Evolutionary conservation across 2,329 filamentous ascomycete genomes (phyloP).

Genomic region (Tolypocladium guangdongense): DNA sequence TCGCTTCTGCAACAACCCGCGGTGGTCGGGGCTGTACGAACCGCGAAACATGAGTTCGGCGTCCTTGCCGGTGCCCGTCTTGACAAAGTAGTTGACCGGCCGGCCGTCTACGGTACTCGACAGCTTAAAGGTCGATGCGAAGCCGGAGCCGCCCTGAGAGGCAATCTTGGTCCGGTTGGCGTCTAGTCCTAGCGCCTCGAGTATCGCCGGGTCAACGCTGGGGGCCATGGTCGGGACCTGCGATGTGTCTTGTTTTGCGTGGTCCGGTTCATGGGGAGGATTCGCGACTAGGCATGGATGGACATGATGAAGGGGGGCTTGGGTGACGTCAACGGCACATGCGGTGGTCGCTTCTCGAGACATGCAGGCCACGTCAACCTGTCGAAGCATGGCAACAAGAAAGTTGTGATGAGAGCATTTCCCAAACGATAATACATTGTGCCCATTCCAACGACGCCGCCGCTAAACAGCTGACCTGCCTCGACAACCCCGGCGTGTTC

Average conservation of each 20-base stretch:
- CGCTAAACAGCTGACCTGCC: background rate
- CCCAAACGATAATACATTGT: background rate
- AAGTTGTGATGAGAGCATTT: background rate
- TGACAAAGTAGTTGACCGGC: conserved; percentile 56
- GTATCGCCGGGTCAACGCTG: conserved; percentile 51
- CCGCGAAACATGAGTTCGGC: conserved; percentile 61
- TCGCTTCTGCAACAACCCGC: background rate
- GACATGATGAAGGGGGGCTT: background rate
- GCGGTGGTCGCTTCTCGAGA: background rate
- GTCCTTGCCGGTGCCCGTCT: conserved; percentile 50
- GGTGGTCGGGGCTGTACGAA: conserved; percentile 17
- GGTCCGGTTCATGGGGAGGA: background rate
- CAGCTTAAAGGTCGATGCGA: conserved; percentile 55
- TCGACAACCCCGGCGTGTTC: background rate
- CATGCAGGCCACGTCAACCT: background rate
- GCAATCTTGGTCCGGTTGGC: conserved; percentile 41
- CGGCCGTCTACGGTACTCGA: conserved; percentile 34
- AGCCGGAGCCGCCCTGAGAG: conserved; percentile 55
- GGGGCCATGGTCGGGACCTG: conserved; percentile 24
- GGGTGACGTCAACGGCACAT: background rate
- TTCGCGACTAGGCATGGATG: background rate
- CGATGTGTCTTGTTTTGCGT: background rate
- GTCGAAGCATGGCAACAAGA: background rate
- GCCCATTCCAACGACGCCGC: background rate
- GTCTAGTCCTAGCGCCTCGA: conserved; percentile 49